These are phyloP conservation scores for Lepiota subincarnata DNA, from an alignment of 768 basidiomycete genomes.

Conservation along the genomic window DNA sequence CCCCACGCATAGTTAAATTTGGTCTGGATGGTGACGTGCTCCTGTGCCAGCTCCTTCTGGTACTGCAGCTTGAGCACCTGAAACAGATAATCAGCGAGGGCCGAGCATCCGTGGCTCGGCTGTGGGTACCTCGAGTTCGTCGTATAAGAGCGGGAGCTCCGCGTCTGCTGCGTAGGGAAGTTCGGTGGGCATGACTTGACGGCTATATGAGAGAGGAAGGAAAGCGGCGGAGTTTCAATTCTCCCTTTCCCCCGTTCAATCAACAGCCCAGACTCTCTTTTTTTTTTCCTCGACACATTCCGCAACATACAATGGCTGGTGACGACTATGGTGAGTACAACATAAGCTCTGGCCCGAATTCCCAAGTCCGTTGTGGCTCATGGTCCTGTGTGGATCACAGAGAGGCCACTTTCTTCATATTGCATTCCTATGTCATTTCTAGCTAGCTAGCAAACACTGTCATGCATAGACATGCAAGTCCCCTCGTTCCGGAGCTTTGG, in stretches of 20 bases:
- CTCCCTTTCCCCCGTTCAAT: constrained; percentile 17
- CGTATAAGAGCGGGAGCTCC: constrained; percentile 80
- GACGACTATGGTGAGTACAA: constrained; percentile 55
- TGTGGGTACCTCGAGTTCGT: constrained; percentile 78
- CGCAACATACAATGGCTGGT: constrained; percentile 33
- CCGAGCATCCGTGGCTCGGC: background rate
- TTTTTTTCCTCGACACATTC: background rate
- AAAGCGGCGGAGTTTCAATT: constrained; percentile 36
- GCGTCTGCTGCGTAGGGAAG: constrained; percentile 96
- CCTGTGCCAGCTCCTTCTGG: constrained; percentile 78
- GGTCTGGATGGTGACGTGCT: constrained; percentile 88
- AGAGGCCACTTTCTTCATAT: constrained; percentile 2
- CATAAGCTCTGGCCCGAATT: background rate
- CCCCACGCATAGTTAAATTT: constrained; percentile 99
- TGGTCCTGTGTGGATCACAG: constrained; percentile 13
- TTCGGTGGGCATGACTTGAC: constrained; percentile 62
- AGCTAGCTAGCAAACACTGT: constrained; percentile 10
- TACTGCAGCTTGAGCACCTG: constrained; percentile 87
- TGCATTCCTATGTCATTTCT: constrained; percentile 6
- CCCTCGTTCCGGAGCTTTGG: background rate
- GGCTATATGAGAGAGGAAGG: constrained; percentile 10
- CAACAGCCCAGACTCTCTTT: constrained; percentile 14
- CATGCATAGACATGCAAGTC: constrained; percentile 6
- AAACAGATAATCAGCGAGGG: constrained; percentile 1
- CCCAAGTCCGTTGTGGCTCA: constrained; percentile 10